These are phyloP conservation scores for Penicillium diatomitis DNA, from an alignment of 495 filamentous ascomycete species.

Conservation along the genomic window DNA sequence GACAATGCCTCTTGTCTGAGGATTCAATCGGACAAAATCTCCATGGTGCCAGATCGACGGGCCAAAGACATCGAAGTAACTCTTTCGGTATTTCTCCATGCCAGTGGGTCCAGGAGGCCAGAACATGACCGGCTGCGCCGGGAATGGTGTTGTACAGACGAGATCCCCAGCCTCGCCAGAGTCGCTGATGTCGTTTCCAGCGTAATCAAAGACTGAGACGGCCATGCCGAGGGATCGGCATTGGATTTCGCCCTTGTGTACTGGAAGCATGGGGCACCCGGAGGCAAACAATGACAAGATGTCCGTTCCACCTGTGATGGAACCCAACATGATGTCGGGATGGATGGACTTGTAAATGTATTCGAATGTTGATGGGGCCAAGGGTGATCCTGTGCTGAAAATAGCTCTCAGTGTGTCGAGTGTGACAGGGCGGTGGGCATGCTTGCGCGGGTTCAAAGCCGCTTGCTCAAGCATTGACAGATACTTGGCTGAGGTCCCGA, in stretches of 20 bases:
- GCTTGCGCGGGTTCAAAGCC: slow-evolving; percentile 49
- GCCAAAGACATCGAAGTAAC: slow-evolving; percentile 80
- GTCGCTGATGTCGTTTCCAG: slow-evolving; percentile 35
- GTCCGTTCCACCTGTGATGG: slow-evolving; percentile 84
- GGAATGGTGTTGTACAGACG: slow-evolving; percentile 79
- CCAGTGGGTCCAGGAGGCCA: slow-evolving; percentile 59
- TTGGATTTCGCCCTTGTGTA: slow-evolving; percentile 84
- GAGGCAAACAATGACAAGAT: slow-evolving; percentile 91
- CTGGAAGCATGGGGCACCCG: slow-evolving; percentile 75
- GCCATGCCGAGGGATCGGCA: slow-evolving; percentile 87
- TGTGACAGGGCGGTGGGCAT: slow-evolving; percentile 36
- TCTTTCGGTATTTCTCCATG: slow-evolving; percentile 62
- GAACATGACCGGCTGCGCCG: slow-evolving; percentile 83
- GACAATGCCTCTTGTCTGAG: slow-evolving; percentile 61
- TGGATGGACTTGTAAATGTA: slow-evolving; percentile 82
- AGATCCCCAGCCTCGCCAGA: slow-evolving; percentile 77
- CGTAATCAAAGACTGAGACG: slow-evolving; percentile 64
- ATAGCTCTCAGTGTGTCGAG: slow-evolving; percentile 61
- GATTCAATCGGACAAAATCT: slow-evolving; percentile 77
- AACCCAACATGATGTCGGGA: slow-evolving; percentile 63
- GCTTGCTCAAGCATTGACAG: slow-evolving; percentile 85
- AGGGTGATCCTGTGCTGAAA: slow-evolving; percentile 85
- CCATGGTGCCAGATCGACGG: slow-evolving; percentile 82
- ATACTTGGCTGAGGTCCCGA: slow-evolving; percentile 89
- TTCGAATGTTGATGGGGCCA: slow-evolving; percentile 86